Evolutionary conservation across 2,329 filamentous ascomycete genomes (phyloP), one percentile per base, ranked within the genome.

Genomic region (Lithohypha guttulata): DNA sequence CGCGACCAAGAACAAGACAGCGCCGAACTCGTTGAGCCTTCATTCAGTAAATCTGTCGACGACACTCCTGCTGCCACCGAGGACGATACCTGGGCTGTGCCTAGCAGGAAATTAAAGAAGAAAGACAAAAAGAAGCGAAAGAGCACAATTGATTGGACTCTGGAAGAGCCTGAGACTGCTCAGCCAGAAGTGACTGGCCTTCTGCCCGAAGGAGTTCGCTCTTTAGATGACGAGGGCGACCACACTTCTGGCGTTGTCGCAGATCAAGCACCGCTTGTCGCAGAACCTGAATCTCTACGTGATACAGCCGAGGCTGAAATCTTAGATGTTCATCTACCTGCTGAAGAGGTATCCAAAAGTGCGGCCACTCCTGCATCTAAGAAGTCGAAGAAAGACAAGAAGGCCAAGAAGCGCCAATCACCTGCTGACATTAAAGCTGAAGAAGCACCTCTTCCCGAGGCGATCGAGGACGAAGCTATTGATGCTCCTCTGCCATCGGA

Each of bases 381-480:
- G 21, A 58, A 55, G 43, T 52, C 54, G 25, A 34, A 26, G 22
- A 50, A 53, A 38, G 43, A 42, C 23, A 43, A 45, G 19, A 48
- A 48, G 34, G 37, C 38, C 9, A 41, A 43, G 21, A 37, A 44
- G 17, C 29, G 7, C 4, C 14, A 38, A 11, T 29, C 15, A n/a
- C 8, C 30, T 21, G 15, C 11, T 37, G 20, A 26, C 14, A 9
- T 11, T 33, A 13, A 15, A 33, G 14, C 30, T 15, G 6, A 34
- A n/a, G n/a, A n/a, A n/a, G n/a, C n/a, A n/a, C n/a, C n/a, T n/a
- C n/a, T n/a, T n/a, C n/a, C n/a, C n/a, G n/a, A n/a, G n/a, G n/a
- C n/a, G n/a, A n/a, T n/a, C n/a, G n/a, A n/a, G n/a, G n/a, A n/a
- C n/a, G n/a, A n/a, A n/a, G n/a, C n/a, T n/a, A n/a, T n/a, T n/a